Evolutionary conservation across 2,329 filamentous ascomycete genomes (phyloP).

Genomic region (Colletotrichum sp.): DNA sequence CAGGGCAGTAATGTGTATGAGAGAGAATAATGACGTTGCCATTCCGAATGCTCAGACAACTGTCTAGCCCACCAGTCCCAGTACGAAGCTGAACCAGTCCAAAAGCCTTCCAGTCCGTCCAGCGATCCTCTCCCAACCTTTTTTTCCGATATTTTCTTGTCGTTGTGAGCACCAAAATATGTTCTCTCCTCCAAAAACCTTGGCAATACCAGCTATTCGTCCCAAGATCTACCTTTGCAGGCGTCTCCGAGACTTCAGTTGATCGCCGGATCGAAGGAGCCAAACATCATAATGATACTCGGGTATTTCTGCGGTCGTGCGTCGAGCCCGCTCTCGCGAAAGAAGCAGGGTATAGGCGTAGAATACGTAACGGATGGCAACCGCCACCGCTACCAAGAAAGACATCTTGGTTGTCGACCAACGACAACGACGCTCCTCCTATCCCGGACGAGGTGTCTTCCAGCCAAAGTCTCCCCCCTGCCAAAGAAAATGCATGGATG

Average conservation of each 20-base stretch:
- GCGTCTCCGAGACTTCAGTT: neutral
- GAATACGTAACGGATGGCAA: slow-evolving; percentile 18
- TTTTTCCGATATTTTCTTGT: slow-evolving; percentile 23
- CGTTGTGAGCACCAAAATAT: slow-evolving; percentile 15
- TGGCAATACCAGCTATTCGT: neutral
- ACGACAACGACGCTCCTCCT: slow-evolving; percentile 16
- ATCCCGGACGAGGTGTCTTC: slow-evolving; percentile 10
- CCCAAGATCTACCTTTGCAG: neutral
- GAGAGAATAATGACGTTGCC: slow-evolving; percentile 18
- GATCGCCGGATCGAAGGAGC: neutral
- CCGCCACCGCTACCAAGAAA: slow-evolving; percentile 5
- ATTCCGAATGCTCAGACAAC: slow-evolving; percentile 15
- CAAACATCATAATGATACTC: slow-evolving; percentile 12
- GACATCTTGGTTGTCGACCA: slow-evolving; percentile 12
- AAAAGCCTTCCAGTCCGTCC: slow-evolving; percentile 12
- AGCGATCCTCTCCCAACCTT: slow-evolving; percentile 19
- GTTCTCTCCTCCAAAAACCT: neutral
- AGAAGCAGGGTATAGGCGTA: slow-evolving; percentile 19
- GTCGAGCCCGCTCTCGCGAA: slow-evolving; percentile 13
- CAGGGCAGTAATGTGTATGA: neutral
- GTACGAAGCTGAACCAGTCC: neutral
- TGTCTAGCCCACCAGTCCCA: slow-evolving; percentile 13
- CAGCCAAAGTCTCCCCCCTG: slow-evolving; percentile 8
- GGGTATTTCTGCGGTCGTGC: slow-evolving; percentile 22
- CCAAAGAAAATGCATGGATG: slow-evolving; percentile 18